These are phyloP conservation scores for Sporothrix phasma DNA, from an alignment of 2,329 filamentous ascomycete species.

Conservation along the genomic window DNA sequence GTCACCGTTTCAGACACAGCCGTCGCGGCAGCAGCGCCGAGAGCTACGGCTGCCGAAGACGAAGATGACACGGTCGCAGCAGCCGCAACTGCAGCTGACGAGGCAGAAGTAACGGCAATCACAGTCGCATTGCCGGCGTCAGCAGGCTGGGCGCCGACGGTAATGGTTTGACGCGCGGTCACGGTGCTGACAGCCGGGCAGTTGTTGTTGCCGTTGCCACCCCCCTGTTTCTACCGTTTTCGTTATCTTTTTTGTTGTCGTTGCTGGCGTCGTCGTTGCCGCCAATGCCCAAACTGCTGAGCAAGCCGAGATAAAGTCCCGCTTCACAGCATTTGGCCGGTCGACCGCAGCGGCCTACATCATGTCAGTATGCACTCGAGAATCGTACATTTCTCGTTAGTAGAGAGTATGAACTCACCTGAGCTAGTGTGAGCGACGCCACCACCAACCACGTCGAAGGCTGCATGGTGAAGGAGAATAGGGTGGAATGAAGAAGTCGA, in stretches of 20 bases:
- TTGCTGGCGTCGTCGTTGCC: background rate
- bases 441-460: slow-evolving; percentile 21
- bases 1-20: background rate
- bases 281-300: slow-evolving; percentile 16
- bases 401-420: slow-evolving; percentile 20
- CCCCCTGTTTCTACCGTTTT: background rate
- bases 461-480: slow-evolving; percentile 21
- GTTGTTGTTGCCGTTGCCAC: background rate
- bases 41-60: background rate
- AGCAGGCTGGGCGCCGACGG: slow-evolving; percentile 22
- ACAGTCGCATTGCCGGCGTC: background rate
- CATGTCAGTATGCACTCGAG: background rate
- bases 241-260: slow-evolving; percentile 13
- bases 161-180: slow-evolving; percentile 24
- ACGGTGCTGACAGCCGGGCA: slow-evolving; percentile 1
- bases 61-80: background rate
- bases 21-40: background rate
- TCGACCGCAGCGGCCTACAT: slow-evolving; percentile 23
- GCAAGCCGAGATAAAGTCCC: slow-evolving; percentile 22
- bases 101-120: background rate
- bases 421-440: slow-evolving; percentile 22
- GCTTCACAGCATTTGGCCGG: slow-evolving; percentile 19
- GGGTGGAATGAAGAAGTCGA: background rate
- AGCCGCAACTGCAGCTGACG: background rate
- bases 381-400: no score